phyloP scores from a whole-genome alignment of 176 grass and related monocot genomes.

The Carex scoparia region DNA sequence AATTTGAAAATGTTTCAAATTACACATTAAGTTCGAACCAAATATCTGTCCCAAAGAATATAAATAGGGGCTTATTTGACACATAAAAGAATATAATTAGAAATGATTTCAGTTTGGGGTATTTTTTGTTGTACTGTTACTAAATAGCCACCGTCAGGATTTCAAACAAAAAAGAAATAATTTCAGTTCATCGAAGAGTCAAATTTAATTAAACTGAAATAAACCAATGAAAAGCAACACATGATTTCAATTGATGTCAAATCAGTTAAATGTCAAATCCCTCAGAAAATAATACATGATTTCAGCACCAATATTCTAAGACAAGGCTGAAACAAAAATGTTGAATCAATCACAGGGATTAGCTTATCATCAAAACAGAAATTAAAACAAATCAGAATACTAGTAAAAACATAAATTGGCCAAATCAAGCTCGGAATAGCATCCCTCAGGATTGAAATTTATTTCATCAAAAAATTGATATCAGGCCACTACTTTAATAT shows the following conservation, averaged over 20 bases:
- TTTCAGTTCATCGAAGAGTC: too few relatives aligned
- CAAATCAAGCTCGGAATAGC: not conserved
- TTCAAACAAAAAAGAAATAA: too few relatives aligned
- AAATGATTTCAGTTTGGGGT: too few relatives aligned
- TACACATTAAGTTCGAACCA: too few relatives aligned
- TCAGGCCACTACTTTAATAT: slow-evolving; percentile 15
- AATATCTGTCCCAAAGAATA: too few relatives aligned
- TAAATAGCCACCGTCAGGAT: too few relatives aligned
- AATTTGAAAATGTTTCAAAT: too few relatives aligned
- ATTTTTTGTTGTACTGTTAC: too few relatives aligned
- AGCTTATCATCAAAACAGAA: not conserved
- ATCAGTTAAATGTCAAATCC: not conserved
- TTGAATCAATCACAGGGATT: slow-evolving; percentile 3
- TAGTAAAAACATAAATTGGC: not conserved
- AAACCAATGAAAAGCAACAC: not conserved
- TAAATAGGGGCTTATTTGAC: too few relatives aligned
- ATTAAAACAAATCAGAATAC: not conserved
- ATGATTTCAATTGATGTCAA: too few relatives aligned
- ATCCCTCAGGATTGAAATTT: slow-evolving; percentile 7
- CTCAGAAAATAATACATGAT: slow-evolving; percentile 12
- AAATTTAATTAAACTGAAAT: too few relatives aligned
- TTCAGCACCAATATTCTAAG: slow-evolving; percentile 3
- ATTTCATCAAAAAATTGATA: not conserved
- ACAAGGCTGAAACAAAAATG: slow-evolving; percentile 25
- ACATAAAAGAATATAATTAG: too few relatives aligned